Evolutionary conservation across 352 stramenopile species (phyloP).

Genomic region (Elongisporangium undulatum): DNA sequence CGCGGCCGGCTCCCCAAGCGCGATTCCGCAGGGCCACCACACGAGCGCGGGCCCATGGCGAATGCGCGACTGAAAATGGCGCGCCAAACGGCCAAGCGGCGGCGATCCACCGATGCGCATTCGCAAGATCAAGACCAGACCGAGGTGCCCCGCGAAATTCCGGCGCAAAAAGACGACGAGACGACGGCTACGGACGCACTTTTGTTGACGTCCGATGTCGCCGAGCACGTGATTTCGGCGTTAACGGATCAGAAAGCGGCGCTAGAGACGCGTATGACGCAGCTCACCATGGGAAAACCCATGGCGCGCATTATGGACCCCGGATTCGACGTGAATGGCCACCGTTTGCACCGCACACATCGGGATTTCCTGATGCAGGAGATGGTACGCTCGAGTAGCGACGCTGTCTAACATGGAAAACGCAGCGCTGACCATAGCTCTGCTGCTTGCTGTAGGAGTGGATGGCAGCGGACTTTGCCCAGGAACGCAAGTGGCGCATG

Average conservation of each 20-base stretch:
- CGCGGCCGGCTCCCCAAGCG: neutral
- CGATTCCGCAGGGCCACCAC: slow-evolving; percentile 1
- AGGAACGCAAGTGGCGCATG: slow-evolving; percentile 86
- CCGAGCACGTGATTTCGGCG: slow-evolving; percentile 20
- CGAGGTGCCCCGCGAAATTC: slow-evolving; percentile 23
- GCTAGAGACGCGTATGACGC: slow-evolving; percentile 32
- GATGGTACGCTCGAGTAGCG: slow-evolving; percentile 31
- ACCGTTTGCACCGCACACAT: slow-evolving; percentile 36
- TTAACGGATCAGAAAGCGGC: slow-evolving; percentile 34
- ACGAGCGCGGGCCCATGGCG: slow-evolving; percentile 29
- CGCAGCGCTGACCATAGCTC: neutral
- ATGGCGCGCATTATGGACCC: slow-evolving; percentile 26
- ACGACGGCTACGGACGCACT: slow-evolving; percentile 13
- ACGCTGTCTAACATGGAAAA: slow-evolving; percentile 6
- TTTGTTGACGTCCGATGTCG: slow-evolving; percentile 8
- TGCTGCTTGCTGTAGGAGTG: slow-evolving; percentile 42
- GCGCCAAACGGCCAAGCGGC: slow-evolving; percentile 25
- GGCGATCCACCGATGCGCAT: slow-evolving; percentile 16
- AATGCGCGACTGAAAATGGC: slow-evolving; percentile 72
- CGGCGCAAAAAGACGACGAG: slow-evolving; percentile 8
- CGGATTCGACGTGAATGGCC: slow-evolving; percentile 31
- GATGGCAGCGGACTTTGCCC: slow-evolving; percentile 92
- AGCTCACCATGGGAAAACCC: slow-evolving; percentile 45
- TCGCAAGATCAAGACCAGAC: slow-evolving; percentile 9
- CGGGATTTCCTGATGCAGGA: slow-evolving; percentile 79